Evolutionary conservation across 106 monocot genomes (phyloP).

Genomic region (Hemerocallis citrina): DNA sequence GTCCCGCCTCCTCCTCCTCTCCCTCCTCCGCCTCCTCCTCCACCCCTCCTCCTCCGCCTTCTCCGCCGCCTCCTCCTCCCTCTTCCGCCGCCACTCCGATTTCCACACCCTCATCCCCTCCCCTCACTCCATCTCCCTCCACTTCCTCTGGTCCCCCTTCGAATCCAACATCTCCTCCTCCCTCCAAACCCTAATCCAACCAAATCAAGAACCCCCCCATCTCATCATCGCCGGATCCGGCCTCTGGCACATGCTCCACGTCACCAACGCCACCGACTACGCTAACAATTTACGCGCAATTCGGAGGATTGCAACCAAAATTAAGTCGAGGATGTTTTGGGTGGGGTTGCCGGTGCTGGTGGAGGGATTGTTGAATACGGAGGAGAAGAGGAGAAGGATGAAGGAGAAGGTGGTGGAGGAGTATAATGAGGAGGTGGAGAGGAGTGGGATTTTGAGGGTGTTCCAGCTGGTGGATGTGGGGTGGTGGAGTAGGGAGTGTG

Average conservation of each 20-base stretch:
- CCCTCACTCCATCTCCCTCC: conserved; percentile 28
- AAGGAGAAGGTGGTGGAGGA: conserved; percentile 17
- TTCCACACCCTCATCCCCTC: conserved; percentile 40
- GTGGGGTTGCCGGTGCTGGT: conserved; percentile 74
- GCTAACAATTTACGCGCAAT: conserved; percentile 24
- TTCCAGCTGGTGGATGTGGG: conserved; percentile 61
- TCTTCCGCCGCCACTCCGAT: conserved; percentile 85
- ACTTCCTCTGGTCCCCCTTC: conserved; percentile 88
- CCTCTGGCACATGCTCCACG: conserved; percentile 95
- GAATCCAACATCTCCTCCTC: conserved; percentile 52
- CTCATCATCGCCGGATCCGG: conserved; percentile 74
- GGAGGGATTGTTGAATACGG: conserved; percentile 52
- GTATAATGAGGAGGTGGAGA: conserved; percentile 36
- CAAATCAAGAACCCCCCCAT: conserved; percentile 22
- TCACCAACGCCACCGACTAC: conserved; percentile 42
- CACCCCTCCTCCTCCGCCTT: conserved; percentile 30
- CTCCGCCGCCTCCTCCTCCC: conserved; percentile 36
- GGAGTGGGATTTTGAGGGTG: conserved; percentile 36
- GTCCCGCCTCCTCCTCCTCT: conserved; percentile 51
- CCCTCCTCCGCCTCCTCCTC: conserved; percentile 45
- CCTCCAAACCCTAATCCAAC: conserved; percentile 3
- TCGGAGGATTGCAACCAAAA: conserved; percentile 1
- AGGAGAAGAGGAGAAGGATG: conserved; percentile 78
- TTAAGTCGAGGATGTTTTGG: conserved; percentile 62
- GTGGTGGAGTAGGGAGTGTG: conserved; percentile 51